Conservation (phyloP, 257 asterid species). For the Solanum sitiens region DNA sequence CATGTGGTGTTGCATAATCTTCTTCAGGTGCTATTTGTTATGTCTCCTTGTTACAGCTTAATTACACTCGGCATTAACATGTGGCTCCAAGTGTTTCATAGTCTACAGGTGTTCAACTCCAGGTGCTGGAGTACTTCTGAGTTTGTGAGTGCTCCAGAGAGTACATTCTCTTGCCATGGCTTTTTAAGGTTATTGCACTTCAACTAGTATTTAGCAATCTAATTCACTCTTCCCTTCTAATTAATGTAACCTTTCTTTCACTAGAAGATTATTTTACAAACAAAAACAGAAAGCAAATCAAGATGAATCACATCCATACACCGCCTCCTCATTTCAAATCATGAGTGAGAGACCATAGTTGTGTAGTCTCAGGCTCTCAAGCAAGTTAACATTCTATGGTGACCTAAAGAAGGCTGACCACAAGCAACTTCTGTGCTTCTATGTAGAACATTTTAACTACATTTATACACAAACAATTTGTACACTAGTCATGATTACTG, state of each 20-base stretch:
- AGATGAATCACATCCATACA: background rate
- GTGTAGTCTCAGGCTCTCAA: background rate
- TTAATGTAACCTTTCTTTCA: background rate
- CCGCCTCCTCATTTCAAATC: background rate
- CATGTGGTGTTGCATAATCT: background rate
- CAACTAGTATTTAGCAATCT: background rate
- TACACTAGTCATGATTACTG: background rate
- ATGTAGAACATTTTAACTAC: background rate
- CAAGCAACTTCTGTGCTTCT: background rate
- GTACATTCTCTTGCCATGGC: background rate
- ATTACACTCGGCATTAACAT: background rate
- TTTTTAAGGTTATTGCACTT: background rate
- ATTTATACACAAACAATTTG: background rate
- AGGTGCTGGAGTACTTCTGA: background rate
- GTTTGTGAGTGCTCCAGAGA: background rate
- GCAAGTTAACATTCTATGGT: background rate
- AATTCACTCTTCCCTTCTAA: background rate
- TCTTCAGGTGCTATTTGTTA: background rate
- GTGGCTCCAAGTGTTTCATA: background rate
- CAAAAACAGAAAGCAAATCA: background rate
- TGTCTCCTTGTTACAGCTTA: background rate
- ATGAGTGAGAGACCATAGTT: background rate
- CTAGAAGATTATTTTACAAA: background rate
- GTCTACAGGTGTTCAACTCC: background rate
- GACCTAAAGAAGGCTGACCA: background rate